Base-by-base conservation (phyloP, 805 yeast genomes). In the Limtongia smithiae region DNA sequence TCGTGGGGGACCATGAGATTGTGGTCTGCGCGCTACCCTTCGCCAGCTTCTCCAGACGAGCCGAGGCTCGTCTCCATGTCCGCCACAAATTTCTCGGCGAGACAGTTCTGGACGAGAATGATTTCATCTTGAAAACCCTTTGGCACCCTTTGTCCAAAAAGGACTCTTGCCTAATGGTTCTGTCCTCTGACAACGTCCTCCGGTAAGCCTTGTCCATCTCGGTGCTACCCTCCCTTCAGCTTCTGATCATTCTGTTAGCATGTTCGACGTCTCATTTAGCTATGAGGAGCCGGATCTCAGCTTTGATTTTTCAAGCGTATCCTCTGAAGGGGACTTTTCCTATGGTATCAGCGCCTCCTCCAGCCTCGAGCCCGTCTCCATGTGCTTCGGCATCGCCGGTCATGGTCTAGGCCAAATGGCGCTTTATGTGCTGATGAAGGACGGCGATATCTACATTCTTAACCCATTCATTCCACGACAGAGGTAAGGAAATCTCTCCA, bases 401-500 rank as follows among this genome's bases (percentile, higher is more conserved):
- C 63, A 61, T 1, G 57, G 60, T 1, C 54, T 64, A 17, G 82
- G 82, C 11, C 71, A 73, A 2, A 59, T 83, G 44, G 74, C 85
- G 0, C 65, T 84, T 18, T 80, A 76, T 58, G 61, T 82, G 7
- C 58, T 80, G 44, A 74, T 75, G 8, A 61, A 67, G 8, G 83
- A 79, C 45, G 80, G 83, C 12, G 85, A 83, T 54, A 51, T 85
- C 1, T 82, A 74, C 59, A 69, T 76, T 1, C 66, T 84, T 2
- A 79, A 75, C 54, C 93, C 93, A n/a, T 82, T 81, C 62, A 59
- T 77, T 18, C 87, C 90, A 0, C 51, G 62, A 1, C 63, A 69
- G 22, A 57, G 79, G 51, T 41, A 21, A 24, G 48, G 12, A 12
- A 14, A 4, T 8, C 5, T 17, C 4, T 34, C 15, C 12, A n/a